A percentile compares a stretch with the other conserved stretches of the same genome.
Conservation (phyloP, 371 early-diverging fungal genomes). For the Capillidium heterosporum region DNA sequence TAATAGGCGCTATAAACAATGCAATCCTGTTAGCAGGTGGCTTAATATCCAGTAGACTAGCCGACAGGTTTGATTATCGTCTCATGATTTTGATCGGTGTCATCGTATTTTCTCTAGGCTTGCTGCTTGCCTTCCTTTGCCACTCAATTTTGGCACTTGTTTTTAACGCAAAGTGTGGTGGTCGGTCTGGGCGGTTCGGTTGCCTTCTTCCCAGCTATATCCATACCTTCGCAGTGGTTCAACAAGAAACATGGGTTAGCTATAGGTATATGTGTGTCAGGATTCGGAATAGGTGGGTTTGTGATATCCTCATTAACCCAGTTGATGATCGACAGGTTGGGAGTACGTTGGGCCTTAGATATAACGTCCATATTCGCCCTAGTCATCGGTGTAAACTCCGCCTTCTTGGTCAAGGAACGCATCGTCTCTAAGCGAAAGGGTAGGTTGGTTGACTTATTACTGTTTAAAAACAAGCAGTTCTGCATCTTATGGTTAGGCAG, state of each 20-base stretch:
- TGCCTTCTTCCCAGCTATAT: constrained; percentile 11
- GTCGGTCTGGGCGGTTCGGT: constrained; percentile 39
- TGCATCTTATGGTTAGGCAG: neutral
- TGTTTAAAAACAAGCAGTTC: neutral
- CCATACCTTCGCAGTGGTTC: constrained; percentile 34
- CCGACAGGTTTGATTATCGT: neutral
- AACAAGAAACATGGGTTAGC: constrained; percentile 27
- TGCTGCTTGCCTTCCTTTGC: constrained; percentile 25
- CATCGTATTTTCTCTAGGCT: constrained; percentile 7
- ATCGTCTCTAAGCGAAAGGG: constrained; percentile 9
- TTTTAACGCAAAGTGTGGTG: constrained; percentile 46
- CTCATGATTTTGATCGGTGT: neutral
- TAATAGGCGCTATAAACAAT: neutral
- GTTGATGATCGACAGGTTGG: constrained; percentile 27
- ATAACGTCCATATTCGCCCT: constrained; percentile 30
- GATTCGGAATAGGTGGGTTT: constrained; percentile 58
- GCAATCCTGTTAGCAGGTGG: neutral
- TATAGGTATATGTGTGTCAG: constrained; percentile 38
- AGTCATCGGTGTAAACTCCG: constrained; percentile 18
- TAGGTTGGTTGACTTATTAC: constrained; percentile 11
- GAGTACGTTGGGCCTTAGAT: constrained; percentile 39
- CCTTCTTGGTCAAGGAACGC: neutral
- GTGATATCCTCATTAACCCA: constrained; percentile 38
- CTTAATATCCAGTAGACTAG: neutral
- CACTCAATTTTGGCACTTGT: constrained; percentile 33